phyloP scores from a whole-genome alignment of 495 filamentous ascomycete species.

The Daldinia childiae region DNA sequence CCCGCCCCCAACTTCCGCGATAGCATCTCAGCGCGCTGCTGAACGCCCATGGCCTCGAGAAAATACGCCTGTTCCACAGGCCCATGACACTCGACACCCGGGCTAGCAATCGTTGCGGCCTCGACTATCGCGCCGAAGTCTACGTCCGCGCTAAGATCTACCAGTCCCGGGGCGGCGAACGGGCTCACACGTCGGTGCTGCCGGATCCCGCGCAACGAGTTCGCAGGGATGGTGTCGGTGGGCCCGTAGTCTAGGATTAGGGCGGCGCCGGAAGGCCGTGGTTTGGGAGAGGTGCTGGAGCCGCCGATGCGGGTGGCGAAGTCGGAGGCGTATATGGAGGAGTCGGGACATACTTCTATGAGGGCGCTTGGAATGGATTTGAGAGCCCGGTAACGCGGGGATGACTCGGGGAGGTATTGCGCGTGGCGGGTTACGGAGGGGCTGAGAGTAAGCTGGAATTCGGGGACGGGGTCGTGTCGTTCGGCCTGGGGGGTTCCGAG shows the following conservation, averaged over 20 bases:
- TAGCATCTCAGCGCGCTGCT: conserved; percentile 77
- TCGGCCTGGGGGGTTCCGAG: conserved; percentile 62
- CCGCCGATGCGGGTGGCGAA: conserved; percentile 87
- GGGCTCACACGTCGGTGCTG: conserved; percentile 77
- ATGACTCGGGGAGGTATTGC: conserved; percentile 84
- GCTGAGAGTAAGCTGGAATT: conserved; percentile 85
- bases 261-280: conserved; percentile 77
- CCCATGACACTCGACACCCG: conserved; percentile 89
- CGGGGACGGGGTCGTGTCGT: conserved; percentile 64
- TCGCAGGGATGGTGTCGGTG: conserved; percentile 75
- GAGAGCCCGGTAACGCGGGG: conserved; percentile 79
- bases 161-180: conserved; percentile 77
- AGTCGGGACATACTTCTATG: conserved; percentile 91
- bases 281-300: conserved; percentile 58
- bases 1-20: conserved; percentile 52
- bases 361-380: conserved; percentile 66
- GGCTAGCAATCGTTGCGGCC: conserved; percentile 74
- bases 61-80: conserved; percentile 88
- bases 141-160: conserved; percentile 90
- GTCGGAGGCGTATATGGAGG: conserved; percentile 76
- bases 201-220: conserved; percentile 88
- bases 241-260: conserved; percentile 96
- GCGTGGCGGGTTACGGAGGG: conserved; percentile 80
- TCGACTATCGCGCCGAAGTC: conserved; percentile 89
- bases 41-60: conserved; percentile 79